Percentiles rank a stretch among this genome's conserved stretches.
Conservation (phyloP, 2,329 filamentous ascomycete species). For the Diaporthe caulivora region DNA sequence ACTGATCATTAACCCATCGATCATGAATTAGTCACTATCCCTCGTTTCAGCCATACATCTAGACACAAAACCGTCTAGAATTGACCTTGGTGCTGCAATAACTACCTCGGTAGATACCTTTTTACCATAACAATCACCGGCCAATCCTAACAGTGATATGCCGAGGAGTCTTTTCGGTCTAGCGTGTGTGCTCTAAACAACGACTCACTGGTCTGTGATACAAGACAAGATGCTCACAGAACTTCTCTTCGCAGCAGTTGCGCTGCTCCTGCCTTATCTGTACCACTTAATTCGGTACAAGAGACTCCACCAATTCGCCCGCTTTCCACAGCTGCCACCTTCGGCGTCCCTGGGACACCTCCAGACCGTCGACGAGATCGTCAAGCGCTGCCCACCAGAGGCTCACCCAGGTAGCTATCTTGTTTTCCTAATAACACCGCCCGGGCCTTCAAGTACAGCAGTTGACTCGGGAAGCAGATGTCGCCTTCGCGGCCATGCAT, state of each 20-base stretch:
- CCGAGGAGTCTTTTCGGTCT: too few species aligned
- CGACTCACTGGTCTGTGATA: background rate
- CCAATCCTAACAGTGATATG: too few species aligned
- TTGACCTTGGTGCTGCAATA: too few species aligned
- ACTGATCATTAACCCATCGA: too few species aligned
- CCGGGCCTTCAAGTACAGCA: background rate
- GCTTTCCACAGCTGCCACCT: conserved; percentile 38
- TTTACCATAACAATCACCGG: too few species aligned
- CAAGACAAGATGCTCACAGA: background rate
- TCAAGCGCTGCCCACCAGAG: conserved; percentile 25
- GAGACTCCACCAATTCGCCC: conserved; percentile 35
- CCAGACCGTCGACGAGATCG: conserved; percentile 35
- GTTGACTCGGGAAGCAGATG: conserved; percentile 32
- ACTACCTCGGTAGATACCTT: too few species aligned
- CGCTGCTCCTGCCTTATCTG: conserved; percentile 35
- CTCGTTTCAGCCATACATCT: background rate
- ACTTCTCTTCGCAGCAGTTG: conserved; percentile 42
- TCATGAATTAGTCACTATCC: too few species aligned
- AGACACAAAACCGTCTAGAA: background rate
- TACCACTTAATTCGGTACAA: conserved; percentile 33
- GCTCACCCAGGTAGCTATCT: conserved; percentile 37
- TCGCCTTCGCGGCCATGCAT: conserved; percentile 36
- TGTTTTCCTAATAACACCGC: background rate
- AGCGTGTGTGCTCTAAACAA: background rate
- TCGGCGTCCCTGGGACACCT: conserved; percentile 33